Evolutionary conservation across 257 asterid genomes (phyloP), one percentile per base, ranked within the genome.

Genomic region (Cruciata laevipes): DNA sequence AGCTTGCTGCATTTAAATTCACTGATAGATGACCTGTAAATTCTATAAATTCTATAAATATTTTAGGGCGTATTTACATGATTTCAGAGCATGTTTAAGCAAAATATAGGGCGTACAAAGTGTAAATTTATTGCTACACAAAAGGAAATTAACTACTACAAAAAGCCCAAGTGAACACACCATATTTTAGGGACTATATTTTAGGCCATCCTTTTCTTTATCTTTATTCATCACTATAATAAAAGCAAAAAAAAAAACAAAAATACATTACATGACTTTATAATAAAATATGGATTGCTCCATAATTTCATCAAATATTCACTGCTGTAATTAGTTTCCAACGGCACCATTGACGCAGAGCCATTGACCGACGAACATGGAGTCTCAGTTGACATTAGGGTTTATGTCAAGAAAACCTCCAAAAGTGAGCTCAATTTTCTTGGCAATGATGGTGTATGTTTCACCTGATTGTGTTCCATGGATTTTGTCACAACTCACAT

Each of bases 281-380:
- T n/a, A n/a, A 42, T 14, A 42, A 42, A 37, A 37, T 42, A 11
- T 3, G 17, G 5, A 42, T 42, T 42, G 3, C 16, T 42, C 51
- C 51, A 42, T 47, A 14, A 47, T 17, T 42, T 12, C 51, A 42
- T 42, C 16, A 42, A 42, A 42, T 12, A 42, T 47, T 1, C n/a
- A n/a, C n/a, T n/a, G n/a, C n/a, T n/a, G n/a, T n/a, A 10, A 27
- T 59, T 6, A 59, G 17, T 59, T 59, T 18, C 40, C 64, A 30
- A 13, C 40, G 35, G 23, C 53, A 38, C 69, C 77, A 5, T 65
- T 12, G 4, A 78, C 69, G 27, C 80, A 78, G 0, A 75, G 66
- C 73, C 75, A 78, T 44, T 78, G 74, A 9, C 80, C 75, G 40
- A 61, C 31, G n/a, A 78, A 78, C 18, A 75, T 38, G 21, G 40